These are phyloP conservation scores for Clarireedia monteithiana DNA, from an alignment of 2,329 filamentous ascomycete genomes.

Conservation along the genomic window DNA sequence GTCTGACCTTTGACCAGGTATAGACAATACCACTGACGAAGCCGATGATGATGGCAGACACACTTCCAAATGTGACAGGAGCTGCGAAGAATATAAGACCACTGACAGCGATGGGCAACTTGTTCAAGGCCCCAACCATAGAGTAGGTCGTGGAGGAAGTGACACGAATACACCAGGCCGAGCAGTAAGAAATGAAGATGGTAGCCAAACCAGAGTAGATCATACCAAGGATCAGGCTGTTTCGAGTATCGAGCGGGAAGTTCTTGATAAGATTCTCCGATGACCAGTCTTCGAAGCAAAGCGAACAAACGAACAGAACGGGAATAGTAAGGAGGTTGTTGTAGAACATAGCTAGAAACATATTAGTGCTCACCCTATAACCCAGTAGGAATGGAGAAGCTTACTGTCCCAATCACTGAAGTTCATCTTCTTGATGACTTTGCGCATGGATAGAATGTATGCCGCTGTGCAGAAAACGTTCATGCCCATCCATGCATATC, in stretches of 20 bases:
- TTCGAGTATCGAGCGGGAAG: slow-evolving; percentile 78
- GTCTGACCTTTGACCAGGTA: slow-evolving; percentile 75
- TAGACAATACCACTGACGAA: slow-evolving; percentile 93
- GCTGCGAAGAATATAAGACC: slow-evolving; percentile 94
- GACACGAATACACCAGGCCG: slow-evolving; percentile 96
- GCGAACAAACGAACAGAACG: slow-evolving; percentile 72
- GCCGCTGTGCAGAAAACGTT: slow-evolving; percentile 93
- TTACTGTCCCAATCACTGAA: slow-evolving; percentile 99
- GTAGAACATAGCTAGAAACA: slow-evolving; percentile 85
- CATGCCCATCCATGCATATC: slow-evolving; percentile 95
- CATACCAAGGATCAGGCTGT: slow-evolving; percentile 78
- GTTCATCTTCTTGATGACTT: slow-evolving; percentile 98
- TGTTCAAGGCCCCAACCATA: slow-evolving; percentile 97
- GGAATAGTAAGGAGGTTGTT: slow-evolving; percentile 98
- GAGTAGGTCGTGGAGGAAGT: slow-evolving; percentile 97
- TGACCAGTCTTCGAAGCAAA: slow-evolving; percentile 90
- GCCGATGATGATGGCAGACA: slow-evolving; percentile 83
- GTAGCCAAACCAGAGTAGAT: slow-evolving; percentile 86
- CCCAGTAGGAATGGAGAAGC: slow-evolving; percentile 34
- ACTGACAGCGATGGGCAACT: slow-evolving; percentile 88
- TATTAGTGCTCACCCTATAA: slow-evolving; percentile 26
- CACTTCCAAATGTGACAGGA: slow-evolving; percentile 84
- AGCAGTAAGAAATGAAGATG: slow-evolving; percentile 99
- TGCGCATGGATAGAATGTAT: slow-evolving; percentile 89
- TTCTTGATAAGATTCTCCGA: slow-evolving; percentile 73